A percentile compares a stretch with the other conserved stretches of the same genome.
Conservation (phyloP, 306 rosid genomes). For the Betula pendula region DNA sequence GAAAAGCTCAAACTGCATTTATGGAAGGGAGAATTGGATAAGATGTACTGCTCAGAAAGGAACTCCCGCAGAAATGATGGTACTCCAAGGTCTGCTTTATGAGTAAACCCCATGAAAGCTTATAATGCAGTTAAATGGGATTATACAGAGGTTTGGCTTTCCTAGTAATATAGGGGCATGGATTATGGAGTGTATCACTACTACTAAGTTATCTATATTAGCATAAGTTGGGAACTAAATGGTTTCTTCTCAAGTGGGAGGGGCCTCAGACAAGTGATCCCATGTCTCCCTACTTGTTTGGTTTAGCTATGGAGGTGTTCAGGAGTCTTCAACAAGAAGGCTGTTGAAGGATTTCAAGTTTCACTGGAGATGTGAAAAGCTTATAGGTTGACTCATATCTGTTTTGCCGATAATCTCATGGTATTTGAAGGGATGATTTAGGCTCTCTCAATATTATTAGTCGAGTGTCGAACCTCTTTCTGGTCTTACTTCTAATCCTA, state of each 20-base stretch:
- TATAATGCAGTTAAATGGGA: neutral
- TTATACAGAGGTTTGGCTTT: neutral
- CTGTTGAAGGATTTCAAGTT: neutral
- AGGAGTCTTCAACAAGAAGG: neutral
- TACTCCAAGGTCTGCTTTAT: neutral
- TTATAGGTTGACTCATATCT: neutral
- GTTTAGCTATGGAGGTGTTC: neutral
- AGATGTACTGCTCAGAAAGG: no score
- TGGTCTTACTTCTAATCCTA: neutral
- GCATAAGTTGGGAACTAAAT: neutral
- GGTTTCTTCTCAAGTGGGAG: neutral
- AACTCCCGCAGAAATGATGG: neutral
- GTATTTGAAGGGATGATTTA: neutral
- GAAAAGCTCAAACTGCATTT: no score
- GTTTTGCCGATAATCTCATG: neutral
- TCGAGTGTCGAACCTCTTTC: neutral
- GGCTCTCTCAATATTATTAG: neutral
- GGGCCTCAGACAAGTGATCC: neutral
- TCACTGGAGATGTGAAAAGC: neutral
- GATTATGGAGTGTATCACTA: neutral
- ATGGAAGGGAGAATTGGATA: no score
- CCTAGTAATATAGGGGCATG: neutral
- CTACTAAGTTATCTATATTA: neutral
- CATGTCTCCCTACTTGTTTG: neutral
- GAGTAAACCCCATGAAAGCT: neutral